Percentiles rank a stretch among this genome's conserved stretches.
These are phyloP conservation scores for Colletotrichum zoysiae DNA, from an alignment of 2,329 filamentous ascomycete genomes.

Conservation along the genomic window DNA sequence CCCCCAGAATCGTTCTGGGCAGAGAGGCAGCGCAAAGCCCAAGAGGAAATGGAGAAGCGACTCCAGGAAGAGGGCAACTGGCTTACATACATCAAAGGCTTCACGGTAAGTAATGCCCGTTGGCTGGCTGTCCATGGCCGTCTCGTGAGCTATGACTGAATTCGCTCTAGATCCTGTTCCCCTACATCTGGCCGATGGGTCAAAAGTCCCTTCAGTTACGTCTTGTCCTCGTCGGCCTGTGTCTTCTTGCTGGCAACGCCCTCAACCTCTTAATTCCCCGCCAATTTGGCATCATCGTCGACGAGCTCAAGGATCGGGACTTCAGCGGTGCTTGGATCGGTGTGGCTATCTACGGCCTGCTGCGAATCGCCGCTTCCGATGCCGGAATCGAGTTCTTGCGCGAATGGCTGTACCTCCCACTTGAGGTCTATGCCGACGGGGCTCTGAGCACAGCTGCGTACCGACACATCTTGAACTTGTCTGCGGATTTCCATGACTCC, in stretches of 20 bases:
- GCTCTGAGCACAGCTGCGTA: conserved; percentile 67
- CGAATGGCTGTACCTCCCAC: conserved; percentile 69
- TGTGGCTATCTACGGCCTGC: conserved; percentile 63
- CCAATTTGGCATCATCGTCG: conserved; percentile 83
- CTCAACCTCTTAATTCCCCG: conserved; percentile 84
- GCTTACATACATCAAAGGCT: conserved; percentile 81
- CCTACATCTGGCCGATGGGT: conserved; percentile 82
- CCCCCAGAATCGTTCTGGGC: conserved; percentile 67
- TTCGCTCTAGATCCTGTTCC: conserved; percentile 74
- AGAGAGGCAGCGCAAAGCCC: conserved; percentile 64
- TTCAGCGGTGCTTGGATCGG: conserved; percentile 61
- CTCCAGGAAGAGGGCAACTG: conserved; percentile 82
- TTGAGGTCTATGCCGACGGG: conserved; percentile 68
- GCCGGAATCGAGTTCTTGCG: conserved; percentile 67
- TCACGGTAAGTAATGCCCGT: conserved; percentile 61
- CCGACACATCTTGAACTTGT: conserved; percentile 71
- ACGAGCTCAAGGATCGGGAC: conserved; percentile 64
- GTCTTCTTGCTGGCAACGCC: conserved; percentile 77
- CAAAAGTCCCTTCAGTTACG: conserved; percentile 76
- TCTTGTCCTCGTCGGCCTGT: conserved; percentile 74
- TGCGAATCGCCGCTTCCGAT: conserved; percentile 67
- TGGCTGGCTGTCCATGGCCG: background rate
- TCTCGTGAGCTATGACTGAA: conserved; percentile 19
- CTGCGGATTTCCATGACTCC: conserved; percentile 72
- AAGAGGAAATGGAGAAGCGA: conserved; percentile 73